Percentiles rank a stretch among this genome's conserved stretches.
Conservation (phyloP, 2,329 filamentous ascomycete species). For the Pestalotiopsis sp. region DNA sequence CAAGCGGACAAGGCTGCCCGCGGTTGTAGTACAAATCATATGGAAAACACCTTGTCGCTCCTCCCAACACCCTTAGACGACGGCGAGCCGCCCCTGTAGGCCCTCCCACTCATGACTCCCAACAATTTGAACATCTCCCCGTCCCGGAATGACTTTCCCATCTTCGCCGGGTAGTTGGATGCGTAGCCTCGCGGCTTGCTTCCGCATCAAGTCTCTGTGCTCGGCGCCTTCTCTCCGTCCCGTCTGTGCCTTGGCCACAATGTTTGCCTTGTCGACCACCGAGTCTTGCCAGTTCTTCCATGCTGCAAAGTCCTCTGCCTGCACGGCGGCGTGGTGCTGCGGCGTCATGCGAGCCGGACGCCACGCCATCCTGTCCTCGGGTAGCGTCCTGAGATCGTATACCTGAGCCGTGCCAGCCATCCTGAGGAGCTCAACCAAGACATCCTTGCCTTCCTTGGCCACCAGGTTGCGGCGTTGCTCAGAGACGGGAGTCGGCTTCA, state of each 20-base stretch:
- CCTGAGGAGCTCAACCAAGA: conserved; percentile 65
- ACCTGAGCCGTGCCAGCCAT: conserved; percentile 59
- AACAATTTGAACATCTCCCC: conserved; percentile 51
- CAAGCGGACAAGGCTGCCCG: neutral
- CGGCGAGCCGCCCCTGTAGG: conserved; percentile 46
- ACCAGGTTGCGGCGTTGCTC: conserved; percentile 47
- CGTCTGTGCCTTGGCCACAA: conserved; percentile 32
- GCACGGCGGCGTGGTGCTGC: conserved; percentile 66
- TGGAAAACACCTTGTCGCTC: neutral
- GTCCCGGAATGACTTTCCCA: conserved; percentile 44
- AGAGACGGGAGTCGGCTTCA: conserved; percentile 37
- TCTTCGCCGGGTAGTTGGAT: conserved; percentile 50
- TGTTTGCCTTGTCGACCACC: conserved; percentile 55
- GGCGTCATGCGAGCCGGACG: conserved; percentile 65
- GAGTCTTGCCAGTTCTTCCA: conserved; percentile 62
- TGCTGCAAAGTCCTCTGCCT: conserved; percentile 65
- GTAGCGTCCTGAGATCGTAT: conserved; percentile 61
- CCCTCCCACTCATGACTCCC: conserved; percentile 59
- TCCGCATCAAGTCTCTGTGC: conserved; percentile 32
- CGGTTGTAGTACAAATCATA: conserved; percentile 6
- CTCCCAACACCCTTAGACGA: conserved; percentile 17
- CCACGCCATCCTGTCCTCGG: conserved; percentile 67
- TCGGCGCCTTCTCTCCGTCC: conserved; percentile 18
- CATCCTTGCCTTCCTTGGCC: conserved; percentile 63
- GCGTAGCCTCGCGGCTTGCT: conserved; percentile 49